Evolutionary conservation across 768 basidiomycete species (phyloP), one percentile per base, ranked within the genome.

Genomic region (Hydnum rufescens): DNA sequence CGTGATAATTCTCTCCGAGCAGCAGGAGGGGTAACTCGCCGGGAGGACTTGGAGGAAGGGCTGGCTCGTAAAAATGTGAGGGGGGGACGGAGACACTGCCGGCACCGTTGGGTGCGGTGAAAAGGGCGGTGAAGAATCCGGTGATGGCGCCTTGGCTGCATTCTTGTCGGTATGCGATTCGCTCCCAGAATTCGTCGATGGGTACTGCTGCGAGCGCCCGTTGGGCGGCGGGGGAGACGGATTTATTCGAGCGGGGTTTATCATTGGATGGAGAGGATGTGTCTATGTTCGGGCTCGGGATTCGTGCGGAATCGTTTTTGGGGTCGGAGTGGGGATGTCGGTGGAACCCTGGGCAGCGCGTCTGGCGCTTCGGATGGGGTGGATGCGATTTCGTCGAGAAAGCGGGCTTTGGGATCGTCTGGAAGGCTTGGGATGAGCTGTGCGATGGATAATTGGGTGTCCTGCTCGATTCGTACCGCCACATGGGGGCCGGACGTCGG

Each of bases 331-430:
- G 32, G 26, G 49, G 28, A 32, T 31, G 32, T 13, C 16, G 6
- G 29, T 32, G 49, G 49, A 31, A 8, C 18, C 16, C 8, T 18
- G 29, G 49, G 13, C 8, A 28, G 49, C 6, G 44, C 44, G 13
- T 47, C 44, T 8, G 25, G 13, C 8, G 8, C 13, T 47, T 50
- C 25, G 26, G 26, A 30, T 18, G 16, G 23, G 18, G 75, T 83
- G 57, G 75, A 78, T 39, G 81, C 85, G 51, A 96, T 77, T 65
- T 95, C 90, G 63, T 86, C 83, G 63, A 99, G 66, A 64, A 96
- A 96, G 18, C 95, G 76, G 53, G 84, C 77, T 65, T 97, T 96
- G 4, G 95, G 92, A 64, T 95, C 90, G 60, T 99, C 95, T n/a
- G 89, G 84, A 61, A 97, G 88, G 52, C 75, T 80, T 1, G 95